Evolutionary conservation across 169 alveolate species (phyloP).

Genomic region (Babesia gibsoni): DNA sequence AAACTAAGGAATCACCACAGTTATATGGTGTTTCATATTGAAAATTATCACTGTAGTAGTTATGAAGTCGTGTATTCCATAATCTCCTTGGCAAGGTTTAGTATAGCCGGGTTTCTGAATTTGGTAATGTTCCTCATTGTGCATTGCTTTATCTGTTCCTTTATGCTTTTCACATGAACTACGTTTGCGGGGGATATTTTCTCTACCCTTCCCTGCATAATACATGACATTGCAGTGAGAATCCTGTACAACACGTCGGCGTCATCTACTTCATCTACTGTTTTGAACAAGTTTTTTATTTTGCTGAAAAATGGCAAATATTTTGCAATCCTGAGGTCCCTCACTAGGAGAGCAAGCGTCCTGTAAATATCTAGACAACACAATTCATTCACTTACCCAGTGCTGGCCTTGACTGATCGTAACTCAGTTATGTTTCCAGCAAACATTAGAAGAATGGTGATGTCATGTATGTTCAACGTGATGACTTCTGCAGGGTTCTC

Average conservation of each 20-base stretch:
- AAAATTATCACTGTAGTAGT: too few relatives aligned
- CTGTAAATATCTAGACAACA: not conserved
- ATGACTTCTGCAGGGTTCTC: not conserved
- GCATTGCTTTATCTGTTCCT: not conserved
- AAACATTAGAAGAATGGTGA: constrained; percentile 47
- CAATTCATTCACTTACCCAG: constrained; percentile 40
- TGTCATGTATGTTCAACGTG: constrained; percentile 26
- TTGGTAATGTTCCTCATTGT: constrained; percentile 29
- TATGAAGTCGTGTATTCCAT: not conserved
- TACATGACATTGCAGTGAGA: constrained; percentile 40
- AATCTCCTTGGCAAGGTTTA: constrained; percentile 37
- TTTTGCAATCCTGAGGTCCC: constrained; percentile 56
- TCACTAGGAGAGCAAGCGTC: constrained; percentile 51
- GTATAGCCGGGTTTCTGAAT: not conserved
- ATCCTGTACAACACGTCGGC: constrained; percentile 28
- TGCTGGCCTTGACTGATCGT: constrained; percentile 38
- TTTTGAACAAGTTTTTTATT: constrained; percentile 16
- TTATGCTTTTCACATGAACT: not conserved
- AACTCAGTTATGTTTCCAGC: constrained; percentile 1
- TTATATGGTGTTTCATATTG: too few relatives aligned
- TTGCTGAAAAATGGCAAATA: constrained; percentile 33
- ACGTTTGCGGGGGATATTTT: not conserved
- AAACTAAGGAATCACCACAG: too few relatives aligned
- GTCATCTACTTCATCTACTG: constrained; percentile 23
- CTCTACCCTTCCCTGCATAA: constrained; percentile 23